Evolutionary conservation across 495 filamentous ascomycete species (phyloP), one percentile per base, ranked within the genome.

Genomic region (Astrothelium subdiscretum): DNA sequence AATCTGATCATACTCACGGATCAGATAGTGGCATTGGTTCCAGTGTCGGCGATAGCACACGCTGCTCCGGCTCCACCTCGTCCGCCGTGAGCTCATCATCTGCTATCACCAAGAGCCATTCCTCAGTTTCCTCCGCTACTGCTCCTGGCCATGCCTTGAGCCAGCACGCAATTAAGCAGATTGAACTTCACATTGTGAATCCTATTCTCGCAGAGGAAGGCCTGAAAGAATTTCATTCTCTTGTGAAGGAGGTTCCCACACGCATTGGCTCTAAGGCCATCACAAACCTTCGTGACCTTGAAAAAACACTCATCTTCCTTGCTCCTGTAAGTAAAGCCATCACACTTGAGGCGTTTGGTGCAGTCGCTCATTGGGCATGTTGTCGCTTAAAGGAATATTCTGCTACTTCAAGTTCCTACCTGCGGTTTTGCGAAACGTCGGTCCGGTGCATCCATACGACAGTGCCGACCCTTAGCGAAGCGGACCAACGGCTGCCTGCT

Each of bases 361-460:
- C 68, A 77, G 77, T 83, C 80, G 78, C 87, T 92, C 82, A 90
- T 85, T 76, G 74, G 73, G 77, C 74, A 70, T 72, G 67, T 69
- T 75, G 78, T 75, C 72, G 76, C 74, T 75, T 85, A 72, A 87
- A 94, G 88, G 88, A 87, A 71, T 87, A 82, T 65, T 81, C 89
- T 65, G 82, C 81, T 67, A 79, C 84, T 67, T 77, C 82, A 63
- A 74, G 77, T 60, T 80, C 85, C 67, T 95, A 91, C 74, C 83
- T 90, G 71, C 80, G 83, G 57, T 96, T 95, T 76, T 92, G 88
- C 80, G 84, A 92, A 70, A 85, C 84, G 66, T 90, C 91, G 31
- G 89, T 96, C 69, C 85, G 85, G 73, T 90, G 87, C 75, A 81
- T 96, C 59, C 87, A 91, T 72, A 85, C 88, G 31, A 90, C 90